Evolutionary conservation across 2,329 filamentous ascomycete genomes (phyloP).

Genomic region (Curvularia sp.): DNA sequence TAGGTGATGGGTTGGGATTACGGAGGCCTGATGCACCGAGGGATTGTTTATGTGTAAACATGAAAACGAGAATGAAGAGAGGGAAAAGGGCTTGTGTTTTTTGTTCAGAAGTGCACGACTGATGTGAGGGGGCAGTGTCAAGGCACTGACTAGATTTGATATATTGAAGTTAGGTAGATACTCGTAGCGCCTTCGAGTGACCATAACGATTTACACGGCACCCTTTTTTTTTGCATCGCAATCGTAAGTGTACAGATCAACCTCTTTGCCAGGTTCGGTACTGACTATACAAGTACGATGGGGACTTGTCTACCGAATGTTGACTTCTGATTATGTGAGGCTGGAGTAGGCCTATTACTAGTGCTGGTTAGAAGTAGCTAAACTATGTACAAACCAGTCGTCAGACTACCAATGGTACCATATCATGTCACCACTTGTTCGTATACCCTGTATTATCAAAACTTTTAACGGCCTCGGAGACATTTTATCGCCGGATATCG

Average conservation of each 20-base stretch:
- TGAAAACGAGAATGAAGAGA: not conserved
- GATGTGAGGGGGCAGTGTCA: not conserved
- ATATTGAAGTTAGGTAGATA: no score
- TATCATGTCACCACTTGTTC: not conserved
- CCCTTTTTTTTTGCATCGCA: not conserved
- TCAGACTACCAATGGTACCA: not conserved
- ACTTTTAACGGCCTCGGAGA: constrained; percentile 6
- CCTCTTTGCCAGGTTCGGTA: not conserved
- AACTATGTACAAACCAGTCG: not conserved
- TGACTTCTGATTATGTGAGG: not conserved
- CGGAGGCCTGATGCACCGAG: not conserved
- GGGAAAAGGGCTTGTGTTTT: not conserved
- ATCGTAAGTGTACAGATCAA: no score
- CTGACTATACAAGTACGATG: not conserved
- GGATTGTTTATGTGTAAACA: not conserved
- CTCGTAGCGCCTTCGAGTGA: not conserved
- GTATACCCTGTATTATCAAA: not conserved
- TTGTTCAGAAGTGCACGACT: not conserved
- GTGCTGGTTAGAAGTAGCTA: not conserved
- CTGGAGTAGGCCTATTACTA: not conserved
- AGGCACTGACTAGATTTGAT: not conserved
- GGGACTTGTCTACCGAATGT: not conserved
- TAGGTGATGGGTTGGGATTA: not conserved
- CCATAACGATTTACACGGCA: no score
- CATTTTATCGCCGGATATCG: constrained; percentile 7